phyloP scores from a whole-genome alignment of 768 basidiomycete genomes.

The Ramaria sp. region DNA sequence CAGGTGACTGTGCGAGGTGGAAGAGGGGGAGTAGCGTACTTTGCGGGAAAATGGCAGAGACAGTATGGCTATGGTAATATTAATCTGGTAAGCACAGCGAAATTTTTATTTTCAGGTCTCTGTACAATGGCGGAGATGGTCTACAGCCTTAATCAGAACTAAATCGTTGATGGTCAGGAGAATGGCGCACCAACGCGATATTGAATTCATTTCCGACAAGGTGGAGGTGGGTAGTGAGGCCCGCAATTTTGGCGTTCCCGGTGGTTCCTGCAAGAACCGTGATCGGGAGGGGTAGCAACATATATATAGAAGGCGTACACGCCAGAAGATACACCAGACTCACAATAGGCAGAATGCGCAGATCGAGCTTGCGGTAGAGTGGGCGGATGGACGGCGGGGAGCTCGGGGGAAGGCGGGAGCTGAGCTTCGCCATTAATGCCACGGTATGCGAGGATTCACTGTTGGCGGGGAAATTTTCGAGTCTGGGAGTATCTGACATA shows the following conservation, averaged over 20 bases:
- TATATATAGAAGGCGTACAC: slow-evolving; percentile 18
- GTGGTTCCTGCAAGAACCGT: slow-evolving; percentile 23
- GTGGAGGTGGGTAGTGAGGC: slow-evolving; percentile 27
- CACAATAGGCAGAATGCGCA: slow-evolving; percentile 21
- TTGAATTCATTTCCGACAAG: not conserved
- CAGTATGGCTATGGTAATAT: slow-evolving; percentile 36
- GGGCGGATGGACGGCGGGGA: slow-evolving; percentile 40
- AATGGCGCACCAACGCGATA: not conserved
- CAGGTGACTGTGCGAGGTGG: no score
- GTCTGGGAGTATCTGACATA: no score
- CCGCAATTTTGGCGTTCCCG: slow-evolving; percentile 41
- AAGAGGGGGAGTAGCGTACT: slow-evolving; percentile 28
- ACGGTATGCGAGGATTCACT: no score
- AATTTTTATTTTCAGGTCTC: no score
- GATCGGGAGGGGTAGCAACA: not conserved
- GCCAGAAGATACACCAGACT: slow-evolving; percentile 30
- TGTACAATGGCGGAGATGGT: no score
- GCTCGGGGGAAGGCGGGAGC: slow-evolving; percentile 30
- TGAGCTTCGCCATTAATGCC: slow-evolving; percentile 34
- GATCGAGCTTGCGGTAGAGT: slow-evolving; percentile 49
- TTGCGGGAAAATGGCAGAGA: slow-evolving; percentile 57
- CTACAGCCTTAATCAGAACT: no score
- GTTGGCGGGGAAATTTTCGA: no score
- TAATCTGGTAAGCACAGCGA: not conserved
- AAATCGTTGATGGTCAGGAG: no score